phyloP scores from a whole-genome alignment of 2,329 filamentous ascomycete species.

The Phialemonium atrogriseum region DNA sequence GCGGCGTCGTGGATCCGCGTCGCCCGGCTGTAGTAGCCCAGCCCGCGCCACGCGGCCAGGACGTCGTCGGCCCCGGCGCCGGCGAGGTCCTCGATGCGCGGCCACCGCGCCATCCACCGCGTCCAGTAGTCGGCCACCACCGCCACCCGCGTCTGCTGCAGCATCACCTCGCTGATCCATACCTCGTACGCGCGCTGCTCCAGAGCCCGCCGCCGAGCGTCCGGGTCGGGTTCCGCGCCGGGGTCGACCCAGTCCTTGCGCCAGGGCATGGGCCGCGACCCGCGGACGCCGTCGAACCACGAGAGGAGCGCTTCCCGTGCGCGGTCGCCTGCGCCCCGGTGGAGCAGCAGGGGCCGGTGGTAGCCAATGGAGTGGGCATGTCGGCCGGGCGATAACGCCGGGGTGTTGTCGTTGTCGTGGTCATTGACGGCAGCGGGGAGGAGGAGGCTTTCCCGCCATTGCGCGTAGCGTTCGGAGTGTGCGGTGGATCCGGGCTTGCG shows the following conservation, averaged over 20 bases:
- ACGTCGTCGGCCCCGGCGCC: slow-evolving; percentile 46
- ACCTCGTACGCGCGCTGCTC: slow-evolving; percentile 54
- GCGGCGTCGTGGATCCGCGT: slow-evolving; percentile 51
- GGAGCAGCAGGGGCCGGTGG: slow-evolving; percentile 41
- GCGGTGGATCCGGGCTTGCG: no score
- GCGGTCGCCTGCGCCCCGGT: slow-evolving; percentile 20
- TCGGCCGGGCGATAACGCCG: no score
- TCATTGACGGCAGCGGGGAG: no score
- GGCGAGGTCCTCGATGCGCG: slow-evolving; percentile 48
- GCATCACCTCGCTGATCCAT: slow-evolving; percentile 61
- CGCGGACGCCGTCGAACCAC: slow-evolving; percentile 43
- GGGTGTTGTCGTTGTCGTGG: no score
- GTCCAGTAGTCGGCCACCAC: slow-evolving; percentile 57
- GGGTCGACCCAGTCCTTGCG: slow-evolving; percentile 49
- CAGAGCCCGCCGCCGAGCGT: slow-evolving; percentile 31
- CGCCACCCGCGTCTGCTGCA: slow-evolving; percentile 57
- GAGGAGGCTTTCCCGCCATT: no score
- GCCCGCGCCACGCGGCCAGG: slow-evolving; percentile 48
- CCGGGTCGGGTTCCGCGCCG: slow-evolving; percentile 13
- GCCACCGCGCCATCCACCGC: slow-evolving; percentile 53
- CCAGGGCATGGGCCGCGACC: slow-evolving; percentile 48
- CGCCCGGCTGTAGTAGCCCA: slow-evolving; percentile 59
- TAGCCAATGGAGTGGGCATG: slow-evolving; percentile 36
- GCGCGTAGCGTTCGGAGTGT: no score
- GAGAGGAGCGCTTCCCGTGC: slow-evolving; percentile 30